phyloP scores from a whole-genome alignment of 148 eudicot genomes.

The Polygonum maritimum region DNA sequence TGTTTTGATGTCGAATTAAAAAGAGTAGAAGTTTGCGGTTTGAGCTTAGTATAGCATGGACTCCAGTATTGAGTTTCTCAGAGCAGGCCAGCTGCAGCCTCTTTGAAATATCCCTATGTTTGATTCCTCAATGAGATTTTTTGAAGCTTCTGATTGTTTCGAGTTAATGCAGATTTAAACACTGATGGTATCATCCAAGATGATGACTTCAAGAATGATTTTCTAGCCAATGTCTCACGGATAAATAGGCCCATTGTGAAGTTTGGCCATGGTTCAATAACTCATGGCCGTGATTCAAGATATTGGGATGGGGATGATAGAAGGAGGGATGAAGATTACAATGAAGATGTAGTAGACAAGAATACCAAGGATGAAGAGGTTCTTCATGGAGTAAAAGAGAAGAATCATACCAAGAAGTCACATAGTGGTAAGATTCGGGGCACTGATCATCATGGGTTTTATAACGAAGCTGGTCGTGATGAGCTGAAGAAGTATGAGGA shows the following conservation, averaged over 20 bases:
- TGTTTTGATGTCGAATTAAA: neutral
- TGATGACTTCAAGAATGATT: constrained; percentile 63
- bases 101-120: neutral
- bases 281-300: constrained; percentile 89
- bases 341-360: constrained; percentile 51
- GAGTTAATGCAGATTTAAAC: constrained; percentile 42
- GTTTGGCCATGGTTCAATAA: constrained; percentile 70
- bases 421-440: constrained; percentile 21
- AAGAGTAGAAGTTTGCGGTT: neutral
- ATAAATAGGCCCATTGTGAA: constrained; percentile 37
- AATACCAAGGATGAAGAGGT: constrained; percentile 31
- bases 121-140: constrained; percentile 9
- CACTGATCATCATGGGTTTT: constrained; percentile 42
- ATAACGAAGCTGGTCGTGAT: constrained; percentile 95
- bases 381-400: constrained; percentile 16
- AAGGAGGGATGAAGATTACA: constrained; percentile 93
- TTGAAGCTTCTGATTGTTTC: constrained; percentile 14
- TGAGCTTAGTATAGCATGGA: neutral
- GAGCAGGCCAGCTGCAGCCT: neutral
- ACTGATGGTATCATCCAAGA: constrained; percentile 24
- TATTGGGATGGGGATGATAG: constrained; percentile 97
- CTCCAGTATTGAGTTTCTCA: neutral
- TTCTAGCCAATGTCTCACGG: constrained; percentile 75
- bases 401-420: constrained; percentile 26
- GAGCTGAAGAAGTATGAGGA: constrained; percentile 81